Evolutionary conservation across 805 yeast genomes (phyloP).

Genomic region (Schwanniomyces polymorphus): DNA sequence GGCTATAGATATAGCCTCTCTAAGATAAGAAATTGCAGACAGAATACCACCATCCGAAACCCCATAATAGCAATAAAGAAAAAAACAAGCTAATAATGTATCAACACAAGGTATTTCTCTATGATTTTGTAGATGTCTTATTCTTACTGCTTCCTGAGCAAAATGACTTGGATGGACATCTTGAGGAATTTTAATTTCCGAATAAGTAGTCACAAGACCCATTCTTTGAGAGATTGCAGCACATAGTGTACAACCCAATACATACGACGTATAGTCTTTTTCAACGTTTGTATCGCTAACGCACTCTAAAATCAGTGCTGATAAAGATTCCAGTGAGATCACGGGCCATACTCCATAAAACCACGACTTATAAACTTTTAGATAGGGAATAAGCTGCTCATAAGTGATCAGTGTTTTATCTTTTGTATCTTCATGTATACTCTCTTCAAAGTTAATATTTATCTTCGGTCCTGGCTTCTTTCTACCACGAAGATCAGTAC

Average conservation of each 20-base stretch:
- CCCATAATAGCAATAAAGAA: constrained; percentile 33
- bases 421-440: background rate
- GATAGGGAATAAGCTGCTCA: constrained; percentile 29
- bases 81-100: constrained; percentile 34
- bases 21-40: constrained; percentile 31
- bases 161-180: constrained; percentile 9
- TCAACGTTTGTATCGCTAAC: background rate
- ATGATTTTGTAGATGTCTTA: constrained; percentile 27
- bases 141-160: constrained; percentile 26
- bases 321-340: constrained; percentile 17
- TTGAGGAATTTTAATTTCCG: background rate
- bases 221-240: constrained; percentile 31
- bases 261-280: constrained; percentile 11
- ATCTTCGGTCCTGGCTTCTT: background rate
- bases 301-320: background rate
- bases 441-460: too few relatives aligned
- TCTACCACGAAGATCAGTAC: background rate
- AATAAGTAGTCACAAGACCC: constrained; percentile 3
- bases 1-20: constrained; percentile 39
- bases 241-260: constrained; percentile 35
- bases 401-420: constrained; percentile 3
- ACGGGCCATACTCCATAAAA: constrained; percentile 43
- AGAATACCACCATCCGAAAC: constrained; percentile 25
- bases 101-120: constrained; percentile 24
- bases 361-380: constrained; percentile 41